Base-by-base conservation (phyloP, 2,329 filamentous ascomycete species). In the Macrophomina phaseolina region DNA sequence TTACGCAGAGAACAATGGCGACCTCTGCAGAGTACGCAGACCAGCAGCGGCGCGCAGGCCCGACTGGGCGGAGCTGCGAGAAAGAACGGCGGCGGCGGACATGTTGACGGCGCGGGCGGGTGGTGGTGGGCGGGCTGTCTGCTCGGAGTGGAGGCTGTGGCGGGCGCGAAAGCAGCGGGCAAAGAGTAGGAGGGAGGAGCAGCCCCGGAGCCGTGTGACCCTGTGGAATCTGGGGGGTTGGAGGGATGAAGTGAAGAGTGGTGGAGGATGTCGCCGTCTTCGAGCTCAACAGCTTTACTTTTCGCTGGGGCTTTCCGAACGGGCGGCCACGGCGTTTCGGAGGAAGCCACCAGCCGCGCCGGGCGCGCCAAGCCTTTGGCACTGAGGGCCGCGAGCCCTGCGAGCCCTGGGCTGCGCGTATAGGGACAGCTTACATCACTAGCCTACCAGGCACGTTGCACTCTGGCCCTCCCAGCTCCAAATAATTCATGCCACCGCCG, bases 11-110 rank as follows among this genome's bases (percentile, higher is more conserved):
- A 75, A 74, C 69, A 75, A 71, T 40, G 71, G 65, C 65, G 69
- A 70, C 68, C 72, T 71, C 71, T 81, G 81, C 67, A 81, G 72
- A 71, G 80, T 79, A 72, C 82, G 81, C 75, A 85, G 76, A 70
- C 80, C 74, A 73, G 78, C 75, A 71, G 77, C 73, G 18, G 74
- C 75, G 66, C 78, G 71, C 72, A 75, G 75, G 74, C 74, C 77
- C 71, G 81, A 76, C 78, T 81, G 79, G 73, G 75, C 74, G 66
- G 81, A 80, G 68, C 79, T 78, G 74, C 82, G 78, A 68, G 80
- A 73, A 68, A 84, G 75, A 70, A 83, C 73, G 62, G 80, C 79
- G 68, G 81, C 78, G 66, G 85, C 84, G 78, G 85, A 84, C 85
- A 87, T 88, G 77, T 79, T 83, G 79, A 73, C 49, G 58, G 45